Evolutionary conservation across 75 land plant species (phyloP).

Genomic region (Cunninghamia lanceolata): DNA sequence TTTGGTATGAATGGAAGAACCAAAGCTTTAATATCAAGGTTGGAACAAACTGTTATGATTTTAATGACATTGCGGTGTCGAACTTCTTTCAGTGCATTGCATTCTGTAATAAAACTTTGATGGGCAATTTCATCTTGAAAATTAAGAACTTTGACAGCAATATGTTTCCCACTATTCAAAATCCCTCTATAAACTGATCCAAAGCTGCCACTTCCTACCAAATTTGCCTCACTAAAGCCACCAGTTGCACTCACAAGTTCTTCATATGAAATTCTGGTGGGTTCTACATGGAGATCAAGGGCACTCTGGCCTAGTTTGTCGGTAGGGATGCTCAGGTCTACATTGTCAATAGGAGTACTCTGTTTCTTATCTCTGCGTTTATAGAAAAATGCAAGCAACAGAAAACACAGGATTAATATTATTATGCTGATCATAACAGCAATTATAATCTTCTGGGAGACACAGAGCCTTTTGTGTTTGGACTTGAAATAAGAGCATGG

Average conservation of each 20-base stretch:
- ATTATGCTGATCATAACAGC: background rate
- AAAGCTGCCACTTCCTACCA: background rate
- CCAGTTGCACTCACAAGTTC: background rate
- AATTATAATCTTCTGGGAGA: background rate
- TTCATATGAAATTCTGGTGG: background rate
- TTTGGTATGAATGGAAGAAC: too few relatives aligned
- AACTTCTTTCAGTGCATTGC: background rate
- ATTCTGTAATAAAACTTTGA: background rate
- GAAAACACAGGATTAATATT: background rate
- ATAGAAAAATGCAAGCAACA: background rate
- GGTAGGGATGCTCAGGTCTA: too few relatives aligned
- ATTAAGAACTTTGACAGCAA: background rate
- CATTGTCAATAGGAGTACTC: background rate
- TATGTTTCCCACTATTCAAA: background rate
- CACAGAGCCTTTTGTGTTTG: background rate
- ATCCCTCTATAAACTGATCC: background rate
- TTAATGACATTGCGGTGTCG: background rate
- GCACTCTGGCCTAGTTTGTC: too few relatives aligned
- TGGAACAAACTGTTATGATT: background rate
- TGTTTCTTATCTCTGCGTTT: background rate
- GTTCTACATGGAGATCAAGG: background rate
- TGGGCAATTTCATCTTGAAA: background rate
- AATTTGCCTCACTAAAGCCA: too few relatives aligned
- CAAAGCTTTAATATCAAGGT: too few relatives aligned
- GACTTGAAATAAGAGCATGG: background rate